phyloP scores from a whole-genome alignment of 768 basidiomycete genomes.

The Boletales sp. region DNA sequence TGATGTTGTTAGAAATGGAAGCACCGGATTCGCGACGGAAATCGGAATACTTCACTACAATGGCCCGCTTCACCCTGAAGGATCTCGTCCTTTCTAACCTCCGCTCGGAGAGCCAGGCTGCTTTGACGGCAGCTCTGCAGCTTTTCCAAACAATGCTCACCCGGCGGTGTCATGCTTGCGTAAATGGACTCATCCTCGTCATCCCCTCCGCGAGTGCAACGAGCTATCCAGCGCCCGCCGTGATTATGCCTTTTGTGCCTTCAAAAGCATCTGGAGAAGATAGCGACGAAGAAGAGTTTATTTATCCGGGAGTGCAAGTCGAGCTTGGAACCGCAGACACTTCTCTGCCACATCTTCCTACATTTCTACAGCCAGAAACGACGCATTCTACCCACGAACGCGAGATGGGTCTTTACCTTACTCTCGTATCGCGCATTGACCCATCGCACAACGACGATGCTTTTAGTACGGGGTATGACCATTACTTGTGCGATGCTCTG shows the following conservation, averaged over 20 bases:
- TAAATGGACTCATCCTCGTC: conserved; percentile 67
- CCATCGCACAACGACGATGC: conserved; percentile 63
- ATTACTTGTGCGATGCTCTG: conserved; percentile 77
- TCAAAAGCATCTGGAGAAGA: conserved; percentile 32
- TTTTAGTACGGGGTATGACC: conserved; percentile 83
- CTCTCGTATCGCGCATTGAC: conserved; percentile 74
- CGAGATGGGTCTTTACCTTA: conserved; percentile 77
- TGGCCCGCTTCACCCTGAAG: conserved; percentile 87
- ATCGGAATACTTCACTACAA: conserved; percentile 81
- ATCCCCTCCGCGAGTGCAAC: conserved; percentile 71
- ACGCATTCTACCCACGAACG: conserved; percentile 80
- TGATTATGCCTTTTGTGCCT: conserved; percentile 28
- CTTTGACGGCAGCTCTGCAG: conserved; percentile 75
- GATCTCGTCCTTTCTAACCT: conserved; percentile 83
- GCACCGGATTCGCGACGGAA: conserved; percentile 66
- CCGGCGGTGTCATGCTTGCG: conserved; percentile 60
- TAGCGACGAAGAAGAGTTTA: conserved; percentile 50
- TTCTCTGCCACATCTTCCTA: conserved; percentile 24
- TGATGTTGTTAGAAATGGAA: conserved; percentile 86
- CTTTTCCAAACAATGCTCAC: conserved; percentile 73
- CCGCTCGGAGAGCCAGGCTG: conserved; percentile 57
- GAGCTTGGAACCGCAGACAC: conserved; percentile 13
- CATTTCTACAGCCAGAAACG: conserved; percentile 62
- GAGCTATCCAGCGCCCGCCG: conserved; percentile 60
- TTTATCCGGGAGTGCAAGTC: conserved; percentile 36